phyloP scores from a whole-genome alignment of 805 yeast species.

The Torulaspora delbrueckii region DNA sequence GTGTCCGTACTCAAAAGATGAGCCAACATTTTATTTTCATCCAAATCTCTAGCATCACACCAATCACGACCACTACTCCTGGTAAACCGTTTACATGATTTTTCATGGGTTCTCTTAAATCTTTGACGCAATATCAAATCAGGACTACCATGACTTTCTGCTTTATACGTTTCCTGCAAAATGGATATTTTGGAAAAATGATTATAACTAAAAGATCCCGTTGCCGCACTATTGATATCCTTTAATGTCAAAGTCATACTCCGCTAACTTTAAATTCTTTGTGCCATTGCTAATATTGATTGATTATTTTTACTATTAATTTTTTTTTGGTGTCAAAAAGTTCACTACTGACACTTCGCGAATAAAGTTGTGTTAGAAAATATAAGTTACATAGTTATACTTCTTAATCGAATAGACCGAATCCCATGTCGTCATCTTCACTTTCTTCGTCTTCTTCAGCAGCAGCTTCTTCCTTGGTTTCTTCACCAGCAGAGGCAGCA shows the following conservation, averaged over 20 bases:
- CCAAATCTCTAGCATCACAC: neutral
- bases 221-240: conserved; percentile 8
- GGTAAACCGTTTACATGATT: neutral
- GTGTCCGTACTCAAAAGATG: conserved; percentile 14
- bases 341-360: neutral
- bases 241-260: conserved; percentile 9
- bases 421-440: conserved; percentile 84
- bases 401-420: conserved; percentile 95
- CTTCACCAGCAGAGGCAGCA: conserved; percentile 60
- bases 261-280: neutral
- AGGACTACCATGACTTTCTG: neutral
- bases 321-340: neutral
- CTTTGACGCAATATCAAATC: neutral
- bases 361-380: neutral
- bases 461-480: conserved; percentile 65
- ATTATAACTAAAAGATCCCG: conserved; percentile 7
- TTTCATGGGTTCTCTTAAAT: conserved; percentile 2
- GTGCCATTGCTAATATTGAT: neutral
- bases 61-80: conserved; percentile 7
- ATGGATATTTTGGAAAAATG: conserved; percentile 11
- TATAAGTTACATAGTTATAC: conserved; percentile 9
- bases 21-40: conserved; percentile 1
- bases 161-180: conserved; percentile 5
- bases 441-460: conserved; percentile 70
- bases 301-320: neutral